Percentiles rank a stretch among this genome's conserved stretches.
Evolutionary conservation across 2,329 filamentous ascomycete species (phyloP).

Genomic region (Monascus ruber): DNA sequence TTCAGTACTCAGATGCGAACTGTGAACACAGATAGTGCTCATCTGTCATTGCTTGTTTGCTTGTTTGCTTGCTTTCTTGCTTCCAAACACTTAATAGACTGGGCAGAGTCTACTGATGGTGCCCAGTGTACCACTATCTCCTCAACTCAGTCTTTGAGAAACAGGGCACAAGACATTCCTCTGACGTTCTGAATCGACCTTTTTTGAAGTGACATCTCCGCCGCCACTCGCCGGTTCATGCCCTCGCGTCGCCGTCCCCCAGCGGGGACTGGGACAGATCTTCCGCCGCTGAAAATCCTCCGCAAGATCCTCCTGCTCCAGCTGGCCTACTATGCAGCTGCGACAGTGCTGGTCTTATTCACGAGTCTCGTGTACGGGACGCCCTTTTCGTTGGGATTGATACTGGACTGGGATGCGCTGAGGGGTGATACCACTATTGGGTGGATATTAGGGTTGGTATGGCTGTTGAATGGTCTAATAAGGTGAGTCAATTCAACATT

Average conservation of each 20-base stretch:
- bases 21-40: too few relatives aligned
- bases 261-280: constrained; percentile 54
- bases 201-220: background rate
- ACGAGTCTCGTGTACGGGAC: constrained; percentile 55
- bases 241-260: constrained; percentile 46
- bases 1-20: too few relatives aligned
- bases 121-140: too few relatives aligned
- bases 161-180: too few relatives aligned
- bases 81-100: too few relatives aligned
- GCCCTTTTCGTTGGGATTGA: constrained; percentile 45
- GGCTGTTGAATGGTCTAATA: constrained; percentile 54
- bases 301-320: constrained; percentile 57
- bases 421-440: constrained; percentile 58
- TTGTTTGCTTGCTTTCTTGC: too few relatives aligned
- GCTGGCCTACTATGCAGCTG: constrained; percentile 51
- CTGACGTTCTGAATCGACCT: too few relatives aligned
- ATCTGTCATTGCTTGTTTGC: too few relatives aligned
- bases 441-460: constrained; percentile 58
- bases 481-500: constrained; percentile 38
- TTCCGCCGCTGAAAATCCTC: constrained; percentile 55
- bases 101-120: too few relatives aligned
- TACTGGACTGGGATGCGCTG: constrained; percentile 53
- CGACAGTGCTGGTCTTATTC: constrained; percentile 53
- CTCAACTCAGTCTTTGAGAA: too few relatives aligned
- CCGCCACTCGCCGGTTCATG: constrained; percentile 17